These are phyloP conservation scores for Yamadazyma akitaensis DNA, from an alignment of 805 yeast genomes.

Conservation along the genomic window DNA sequence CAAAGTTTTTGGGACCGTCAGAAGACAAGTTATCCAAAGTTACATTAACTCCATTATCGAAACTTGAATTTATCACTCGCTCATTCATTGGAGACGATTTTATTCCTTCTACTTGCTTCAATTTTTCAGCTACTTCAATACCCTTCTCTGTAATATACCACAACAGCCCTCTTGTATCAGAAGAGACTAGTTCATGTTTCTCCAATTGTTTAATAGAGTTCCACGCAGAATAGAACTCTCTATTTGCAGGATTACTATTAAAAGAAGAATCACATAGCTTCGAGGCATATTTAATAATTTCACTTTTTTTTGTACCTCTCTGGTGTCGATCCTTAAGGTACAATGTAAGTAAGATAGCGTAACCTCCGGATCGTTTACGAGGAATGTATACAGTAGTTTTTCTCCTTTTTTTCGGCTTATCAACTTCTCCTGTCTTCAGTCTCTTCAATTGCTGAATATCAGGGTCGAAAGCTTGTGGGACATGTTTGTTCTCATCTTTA, in stretches of 20 bases:
- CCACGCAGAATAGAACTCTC: slow-evolving; percentile 76
- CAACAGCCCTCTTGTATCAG: slow-evolving; percentile 54
- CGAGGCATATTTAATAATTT: slow-evolving; percentile 51
- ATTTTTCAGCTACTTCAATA: slow-evolving; percentile 51
- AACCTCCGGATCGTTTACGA: slow-evolving; percentile 73
- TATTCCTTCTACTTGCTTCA: slow-evolving; percentile 46
- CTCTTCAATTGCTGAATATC: not conserved
- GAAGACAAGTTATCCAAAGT: slow-evolving; percentile 19
- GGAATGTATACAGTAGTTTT: slow-evolving; percentile 58
- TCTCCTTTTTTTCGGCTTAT: slow-evolving; percentile 7
- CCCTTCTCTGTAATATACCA: slow-evolving; percentile 75
- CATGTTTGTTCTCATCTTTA: slow-evolving; percentile 41
- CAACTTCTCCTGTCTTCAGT: not conserved
- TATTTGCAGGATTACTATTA: slow-evolving; percentile 54
- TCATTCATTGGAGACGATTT: slow-evolving; percentile 20
- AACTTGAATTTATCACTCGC: slow-evolving; percentile 22
- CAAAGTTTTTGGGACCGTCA: not conserved
- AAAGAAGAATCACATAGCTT: slow-evolving; percentile 59
- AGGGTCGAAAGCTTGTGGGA: slow-evolving; percentile 38
- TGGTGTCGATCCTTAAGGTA: slow-evolving; percentile 44
- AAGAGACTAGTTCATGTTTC: slow-evolving; percentile 55
- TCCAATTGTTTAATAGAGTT: slow-evolving; percentile 59
- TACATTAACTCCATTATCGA: slow-evolving; percentile 33
- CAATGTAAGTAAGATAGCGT: slow-evolving; percentile 69
- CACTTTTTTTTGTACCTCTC: slow-evolving; percentile 63